phyloP scores from a whole-genome alignment of 169 alveolate species.

The Eimeria praecox region DNA sequence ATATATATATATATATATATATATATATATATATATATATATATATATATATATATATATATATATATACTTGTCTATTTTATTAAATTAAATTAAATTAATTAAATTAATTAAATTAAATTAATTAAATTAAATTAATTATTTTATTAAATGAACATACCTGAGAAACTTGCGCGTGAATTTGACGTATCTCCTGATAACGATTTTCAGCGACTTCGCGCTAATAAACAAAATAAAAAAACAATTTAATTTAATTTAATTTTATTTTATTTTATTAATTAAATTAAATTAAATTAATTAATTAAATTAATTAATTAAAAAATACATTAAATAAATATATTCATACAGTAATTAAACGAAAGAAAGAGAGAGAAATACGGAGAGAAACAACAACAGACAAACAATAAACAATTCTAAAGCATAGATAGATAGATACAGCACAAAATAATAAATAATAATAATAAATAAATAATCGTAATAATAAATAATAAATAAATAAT shows the following conservation, averaged over 20 bases:
- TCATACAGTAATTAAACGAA: not conserved
- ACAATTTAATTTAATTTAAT: too few relatives aligned
- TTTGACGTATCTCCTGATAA: too few relatives aligned
- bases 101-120: not conserved
- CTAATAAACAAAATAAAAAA: too few relatives aligned
- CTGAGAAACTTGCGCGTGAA: too few relatives aligned
- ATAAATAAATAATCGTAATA: not conserved
- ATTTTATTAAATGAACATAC: too few relatives aligned
- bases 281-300: not conserved
- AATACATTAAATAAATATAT: not conserved
- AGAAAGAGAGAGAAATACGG: too few relatives aligned
- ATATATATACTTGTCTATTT: not conserved
- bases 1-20: too few relatives aligned
- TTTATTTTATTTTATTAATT: too few relatives aligned
- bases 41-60: not conserved
- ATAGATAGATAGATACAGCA: not conserved
- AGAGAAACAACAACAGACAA: not conserved
- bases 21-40: too few relatives aligned
- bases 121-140: not conserved
- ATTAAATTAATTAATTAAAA: not conserved
- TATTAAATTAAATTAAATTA: not conserved
- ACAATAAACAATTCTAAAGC: not conserved
- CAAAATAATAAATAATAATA: too few relatives aligned
- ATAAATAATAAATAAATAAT: too few relatives aligned
- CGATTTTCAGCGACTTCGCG: too few relatives aligned